Percentiles rank a stretch among this genome's conserved stretches.
phyloP scores from a whole-genome alignment of 345 rosid species.

The Arabis alpina region DNA sequence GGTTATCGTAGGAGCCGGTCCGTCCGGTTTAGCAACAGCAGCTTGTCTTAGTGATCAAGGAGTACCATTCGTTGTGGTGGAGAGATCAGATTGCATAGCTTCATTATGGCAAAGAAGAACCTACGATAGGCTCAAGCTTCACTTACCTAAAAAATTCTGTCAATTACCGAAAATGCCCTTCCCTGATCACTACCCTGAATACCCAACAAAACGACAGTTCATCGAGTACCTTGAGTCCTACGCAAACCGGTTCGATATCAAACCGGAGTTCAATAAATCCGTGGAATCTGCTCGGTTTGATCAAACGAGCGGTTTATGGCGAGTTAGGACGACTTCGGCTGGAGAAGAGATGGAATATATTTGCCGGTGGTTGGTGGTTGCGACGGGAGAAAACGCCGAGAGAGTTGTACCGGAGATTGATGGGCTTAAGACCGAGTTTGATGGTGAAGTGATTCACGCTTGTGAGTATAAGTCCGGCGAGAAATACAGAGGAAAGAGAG shows the following conservation, averaged over 20 bases:
- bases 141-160: conserved; percentile 57
- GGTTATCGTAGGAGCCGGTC: conserved; percentile 60
- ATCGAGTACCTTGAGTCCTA: conserved; percentile 61
- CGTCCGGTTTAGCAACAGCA: conserved; percentile 57
- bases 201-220: conserved; percentile 58
- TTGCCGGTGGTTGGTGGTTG: conserved; percentile 93
- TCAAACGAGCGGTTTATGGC: conserved; percentile 84
- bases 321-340: conserved; percentile 53
- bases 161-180: conserved; percentile 57
- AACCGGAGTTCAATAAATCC: conserved; percentile 72
- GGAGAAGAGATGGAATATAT: conserved; percentile 71
- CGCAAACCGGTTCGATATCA: conserved; percentile 64
- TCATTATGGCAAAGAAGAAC: conserved; percentile 59
- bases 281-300: conserved; percentile 80
- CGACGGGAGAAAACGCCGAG: conserved; percentile 96
- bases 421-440: conserved; percentile 62
- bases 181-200: conserved; percentile 52
- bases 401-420: conserved; percentile 67
- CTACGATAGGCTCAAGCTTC: conserved; percentile 57
- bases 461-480: conserved; percentile 80
- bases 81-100: conserved; percentile 55
- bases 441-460: conserved; percentile 71
- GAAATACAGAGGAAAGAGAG: conserved; percentile 63
- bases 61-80: conserved; percentile 55
- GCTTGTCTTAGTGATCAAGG: conserved; percentile 55